Evolutionary conservation across 768 basidiomycete species (phyloP), one percentile per base, ranked within the genome.

Genomic region (Pleurotus cornucopiae): DNA sequence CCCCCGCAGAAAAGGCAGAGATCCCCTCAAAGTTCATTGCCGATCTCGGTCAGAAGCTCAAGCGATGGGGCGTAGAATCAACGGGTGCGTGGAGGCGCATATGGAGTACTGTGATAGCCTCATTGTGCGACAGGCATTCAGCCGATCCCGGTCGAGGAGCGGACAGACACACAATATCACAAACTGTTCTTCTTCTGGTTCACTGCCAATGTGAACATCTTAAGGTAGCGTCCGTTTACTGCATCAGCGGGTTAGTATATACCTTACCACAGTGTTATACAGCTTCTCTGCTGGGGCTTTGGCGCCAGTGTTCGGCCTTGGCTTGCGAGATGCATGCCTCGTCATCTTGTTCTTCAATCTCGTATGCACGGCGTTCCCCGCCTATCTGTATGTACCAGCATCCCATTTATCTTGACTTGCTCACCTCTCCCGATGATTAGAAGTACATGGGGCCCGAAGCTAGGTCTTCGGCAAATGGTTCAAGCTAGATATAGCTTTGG

Each of bases 381-480:
- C 83, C 6, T 84, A 82, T 62, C 75, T 87, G 83, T 83, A 61
- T 60, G 81, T 70, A 41, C 43, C n/a, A 47, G 48, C 16, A 20
- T n/a, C n/a, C 13, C 12, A 21, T 30, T 25, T 5, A 4, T 46
- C 7, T 23, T 53, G 13, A 47, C 49, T 37, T 52, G 16, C 55
- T 20, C 21, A 51, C 23, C 52, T 13, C 44, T 40, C 46, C 57
- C 7, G 37, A 55, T 16, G 48, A 53, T 16, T 49, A 78, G 78
- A 55, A 73, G 73, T n/a, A 83, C 85, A 2, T 90, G 89, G 71
- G 89, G 91, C 9, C 89, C 91, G 0, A 85, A 84, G 65, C 72
- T 88, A 0, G 91, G 91, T n/a, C 80, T 87, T 64, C 77, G 91
- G 16, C 87, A 87, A 55, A 89, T 93, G 88, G 82, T 90, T 20